Conservation (phyloP, 2,329 filamentous ascomycete species). For the Fusarium penzigii region DNA sequence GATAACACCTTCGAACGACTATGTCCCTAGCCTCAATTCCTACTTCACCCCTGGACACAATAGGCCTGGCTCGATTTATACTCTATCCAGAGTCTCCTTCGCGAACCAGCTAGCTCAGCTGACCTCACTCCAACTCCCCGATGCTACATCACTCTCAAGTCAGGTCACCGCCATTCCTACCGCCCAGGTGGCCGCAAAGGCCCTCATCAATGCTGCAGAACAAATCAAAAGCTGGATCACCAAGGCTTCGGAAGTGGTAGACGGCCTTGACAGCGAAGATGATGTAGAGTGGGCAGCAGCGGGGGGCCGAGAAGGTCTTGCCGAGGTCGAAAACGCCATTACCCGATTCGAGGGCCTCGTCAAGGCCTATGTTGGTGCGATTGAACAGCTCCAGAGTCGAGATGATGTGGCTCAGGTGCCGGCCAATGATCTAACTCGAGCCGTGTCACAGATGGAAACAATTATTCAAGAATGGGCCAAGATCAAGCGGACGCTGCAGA, state of each 20-base stretch:
- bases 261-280: constrained; percentile 88
- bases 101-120: constrained; percentile 90
- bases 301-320: constrained; percentile 79
- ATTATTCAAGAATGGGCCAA: constrained; percentile 83
- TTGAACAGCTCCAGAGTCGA: constrained; percentile 83
- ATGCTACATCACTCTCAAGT: constrained; percentile 78
- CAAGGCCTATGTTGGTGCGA: constrained; percentile 90
- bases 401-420: constrained; percentile 73
- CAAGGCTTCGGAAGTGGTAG: constrained; percentile 87
- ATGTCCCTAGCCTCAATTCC: constrained; percentile 52
- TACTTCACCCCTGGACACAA: constrained; percentile 70
- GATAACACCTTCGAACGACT: constrained; percentile 40
- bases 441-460: constrained; percentile 86
- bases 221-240: constrained; percentile 94
- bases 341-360: constrained; percentile 84
- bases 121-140: constrained; percentile 85
- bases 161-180: constrained; percentile 84
- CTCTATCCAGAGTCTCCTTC: constrained; percentile 88
- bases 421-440: constrained; percentile 67
- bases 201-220: constrained; percentile 82
- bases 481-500: constrained; percentile 75
- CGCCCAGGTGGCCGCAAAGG: constrained; percentile 78
- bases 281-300: constrained; percentile 96
- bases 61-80: constrained; percentile 86
- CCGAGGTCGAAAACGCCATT: constrained; percentile 74